Evolutionary conservation across 345 rosid species (phyloP).

Genomic region (Pelargonium nanum): DNA sequence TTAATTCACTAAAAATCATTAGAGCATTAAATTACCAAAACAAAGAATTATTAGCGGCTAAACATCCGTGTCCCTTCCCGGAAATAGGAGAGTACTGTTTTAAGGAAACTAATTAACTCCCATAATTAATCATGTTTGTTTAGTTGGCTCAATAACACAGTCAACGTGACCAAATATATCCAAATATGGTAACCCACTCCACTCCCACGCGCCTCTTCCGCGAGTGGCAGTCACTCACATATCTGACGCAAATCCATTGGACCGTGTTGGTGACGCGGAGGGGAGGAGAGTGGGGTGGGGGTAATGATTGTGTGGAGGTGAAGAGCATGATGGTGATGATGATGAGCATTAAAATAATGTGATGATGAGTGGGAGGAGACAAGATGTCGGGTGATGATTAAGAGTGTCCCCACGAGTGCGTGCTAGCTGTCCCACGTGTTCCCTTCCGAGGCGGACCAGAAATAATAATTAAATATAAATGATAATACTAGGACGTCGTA

Average conservation of each 20-base stretch:
- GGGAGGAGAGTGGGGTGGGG: neutral
- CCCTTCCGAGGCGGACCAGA: neutral
- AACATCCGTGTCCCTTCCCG: neutral
- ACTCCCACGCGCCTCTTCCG: neutral
- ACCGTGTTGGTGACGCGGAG: neutral
- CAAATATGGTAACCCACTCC: neutral
- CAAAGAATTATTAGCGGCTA: no score
- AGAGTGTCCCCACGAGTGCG: constrained; percentile 29
- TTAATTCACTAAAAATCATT: no score
- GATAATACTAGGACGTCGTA: neutral
- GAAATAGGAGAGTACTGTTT: neutral
- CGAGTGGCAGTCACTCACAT: neutral
- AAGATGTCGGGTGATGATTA: constrained; percentile 28
- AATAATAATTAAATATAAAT: neutral
- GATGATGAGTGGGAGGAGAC: constrained; percentile 15
- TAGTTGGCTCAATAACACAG: no score
- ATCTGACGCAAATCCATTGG: neutral
- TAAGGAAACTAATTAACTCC: neutral
- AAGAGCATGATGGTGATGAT: neutral
- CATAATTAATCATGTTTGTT: neutral
- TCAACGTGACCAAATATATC: neutral
- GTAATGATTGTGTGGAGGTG: neutral
- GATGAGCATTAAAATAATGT: neutral
- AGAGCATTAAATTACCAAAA: no score
- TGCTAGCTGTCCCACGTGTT: constrained; percentile 34